phyloP scores from a whole-genome alignment of 1,284 basidiomycete genomes.

The Malassezia caprae region DNA sequence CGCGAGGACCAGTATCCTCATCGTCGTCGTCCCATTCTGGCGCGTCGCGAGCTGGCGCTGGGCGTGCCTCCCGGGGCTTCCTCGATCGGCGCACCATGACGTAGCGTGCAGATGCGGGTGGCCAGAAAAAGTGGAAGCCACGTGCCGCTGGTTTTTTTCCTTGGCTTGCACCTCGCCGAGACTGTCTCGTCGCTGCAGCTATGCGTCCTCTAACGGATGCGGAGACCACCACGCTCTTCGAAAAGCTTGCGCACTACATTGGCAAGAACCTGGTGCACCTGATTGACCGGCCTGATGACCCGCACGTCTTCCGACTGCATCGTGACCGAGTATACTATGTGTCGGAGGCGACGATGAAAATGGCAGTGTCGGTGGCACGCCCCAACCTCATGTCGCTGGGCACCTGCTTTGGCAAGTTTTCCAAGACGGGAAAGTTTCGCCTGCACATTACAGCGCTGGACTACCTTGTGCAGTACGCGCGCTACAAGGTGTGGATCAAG shows the following conservation, averaged over 20 bases:
- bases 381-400: conserved; percentile 87
- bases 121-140: background rate
- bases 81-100: background rate
- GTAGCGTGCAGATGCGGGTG: background rate
- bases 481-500: conserved; percentile 99
- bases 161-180: background rate
- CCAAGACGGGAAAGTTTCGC: conserved; percentile 94
- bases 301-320: conserved; percentile 49
- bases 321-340: conserved; percentile 46
- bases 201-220: conserved; percentile 49
- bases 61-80: background rate
- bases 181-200: background rate
- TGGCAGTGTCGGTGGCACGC: conserved; percentile 80
- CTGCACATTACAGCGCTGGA: conserved; percentile 89
- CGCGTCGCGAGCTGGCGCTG: background rate
- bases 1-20: conserved; percentile 14
- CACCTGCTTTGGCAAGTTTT: conserved; percentile 96
- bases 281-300: conserved; percentile 43
- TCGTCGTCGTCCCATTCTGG: background rate
- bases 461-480: conserved; percentile 88
- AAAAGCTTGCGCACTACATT: conserved; percentile 83
- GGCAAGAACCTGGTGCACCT: conserved; percentile 73
- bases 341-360: conserved; percentile 60
- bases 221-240: conserved; percentile 59
- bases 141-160: conserved; percentile 1